A percentile compares a stretch with the other conserved stretches of the same genome.
Conservation (phyloP, 31 red algal genomes). For the Pterothamnion heteromorphum region DNA sequence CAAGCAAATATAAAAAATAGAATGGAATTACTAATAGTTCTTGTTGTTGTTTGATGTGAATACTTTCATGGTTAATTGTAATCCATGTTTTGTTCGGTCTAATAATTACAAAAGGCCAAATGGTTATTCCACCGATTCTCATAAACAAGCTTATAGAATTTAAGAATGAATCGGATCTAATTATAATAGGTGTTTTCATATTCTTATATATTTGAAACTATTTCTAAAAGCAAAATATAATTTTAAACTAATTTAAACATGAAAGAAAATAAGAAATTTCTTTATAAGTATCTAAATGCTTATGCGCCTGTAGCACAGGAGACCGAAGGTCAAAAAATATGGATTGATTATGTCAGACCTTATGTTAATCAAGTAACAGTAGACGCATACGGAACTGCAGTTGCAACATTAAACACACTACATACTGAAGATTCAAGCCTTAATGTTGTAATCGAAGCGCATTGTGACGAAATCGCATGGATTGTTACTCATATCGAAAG, state of each 20-base stretch:
- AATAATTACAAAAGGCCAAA: too few species aligned
- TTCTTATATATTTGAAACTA: too few species aligned
- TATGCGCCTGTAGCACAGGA: conserved; percentile 30
- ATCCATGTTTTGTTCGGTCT: too few species aligned
- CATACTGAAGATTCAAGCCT: not conserved
- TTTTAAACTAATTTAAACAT: not conserved
- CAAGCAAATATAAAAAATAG: too few species aligned
- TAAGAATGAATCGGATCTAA: too few species aligned
- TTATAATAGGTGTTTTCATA: too few species aligned
- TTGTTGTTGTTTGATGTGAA: too few species aligned
- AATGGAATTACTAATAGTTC: too few species aligned
- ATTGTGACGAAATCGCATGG: conserved; percentile 38
- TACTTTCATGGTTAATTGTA: too few species aligned
- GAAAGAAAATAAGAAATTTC: conserved; percentile 40
- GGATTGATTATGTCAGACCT: conserved; percentile 48
- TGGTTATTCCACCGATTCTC: too few species aligned
- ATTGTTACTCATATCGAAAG: conserved; percentile 36
- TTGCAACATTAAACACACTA: conserved; percentile 12
- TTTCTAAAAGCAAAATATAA: not conserved
- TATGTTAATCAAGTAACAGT: conserved; percentile 22
- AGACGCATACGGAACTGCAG: conserved; percentile 40
- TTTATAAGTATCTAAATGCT: conserved; percentile 43
- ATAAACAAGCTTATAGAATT: too few species aligned
- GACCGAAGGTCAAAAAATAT: conserved; percentile 36
- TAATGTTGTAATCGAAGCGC: conserved; percentile 41